Percentiles rank a stretch among this genome's conserved stretches.
These are phyloP conservation scores for Mycena leptocephala DNA, from an alignment of 768 basidiomycete genomes.

Conservation along the genomic window DNA sequence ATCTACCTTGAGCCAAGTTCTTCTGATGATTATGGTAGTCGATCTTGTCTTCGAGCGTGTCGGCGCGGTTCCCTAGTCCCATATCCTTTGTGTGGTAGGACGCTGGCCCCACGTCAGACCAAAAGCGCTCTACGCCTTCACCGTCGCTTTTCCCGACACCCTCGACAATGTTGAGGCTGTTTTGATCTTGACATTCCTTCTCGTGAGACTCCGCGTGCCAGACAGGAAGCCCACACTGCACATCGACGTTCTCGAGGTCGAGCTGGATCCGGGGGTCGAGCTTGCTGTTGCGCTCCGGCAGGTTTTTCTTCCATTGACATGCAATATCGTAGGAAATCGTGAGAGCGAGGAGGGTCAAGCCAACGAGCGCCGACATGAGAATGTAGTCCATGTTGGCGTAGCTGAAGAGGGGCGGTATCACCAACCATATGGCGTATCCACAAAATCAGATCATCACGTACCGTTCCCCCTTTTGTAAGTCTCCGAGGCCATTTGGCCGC, in stretches of 20 bases:
- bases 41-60: too few relatives aligned
- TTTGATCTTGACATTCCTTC: too few relatives aligned
- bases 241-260: not conserved
- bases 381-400: constrained; percentile 43
- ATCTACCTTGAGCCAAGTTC: too few relatives aligned
- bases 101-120: too few relatives aligned
- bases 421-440: not conserved
- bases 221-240: constrained; percentile 21
- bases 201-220: constrained; percentile 34
- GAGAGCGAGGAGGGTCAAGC: not conserved
- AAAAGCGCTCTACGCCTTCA: too few relatives aligned
- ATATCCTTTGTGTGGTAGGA: too few relatives aligned
- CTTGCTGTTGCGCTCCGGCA: not conserved
- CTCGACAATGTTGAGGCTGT: too few relatives aligned
- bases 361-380: constrained; percentile 29
- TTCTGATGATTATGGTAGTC: too few relatives aligned
- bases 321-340: not conserved
- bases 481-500: not conserved
- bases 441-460: not conserved
- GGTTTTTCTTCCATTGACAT: too few relatives aligned
- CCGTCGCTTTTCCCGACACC: too few relatives aligned
- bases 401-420: not conserved
- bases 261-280: not conserved
- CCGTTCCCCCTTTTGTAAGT: constrained; percentile 42
- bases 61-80: too few relatives aligned